Percentiles rank a stretch among this genome's conserved stretches.
Evolutionary conservation across 257 asterid species (phyloP).

Genomic region (Anisodus acutangulus): DNA sequence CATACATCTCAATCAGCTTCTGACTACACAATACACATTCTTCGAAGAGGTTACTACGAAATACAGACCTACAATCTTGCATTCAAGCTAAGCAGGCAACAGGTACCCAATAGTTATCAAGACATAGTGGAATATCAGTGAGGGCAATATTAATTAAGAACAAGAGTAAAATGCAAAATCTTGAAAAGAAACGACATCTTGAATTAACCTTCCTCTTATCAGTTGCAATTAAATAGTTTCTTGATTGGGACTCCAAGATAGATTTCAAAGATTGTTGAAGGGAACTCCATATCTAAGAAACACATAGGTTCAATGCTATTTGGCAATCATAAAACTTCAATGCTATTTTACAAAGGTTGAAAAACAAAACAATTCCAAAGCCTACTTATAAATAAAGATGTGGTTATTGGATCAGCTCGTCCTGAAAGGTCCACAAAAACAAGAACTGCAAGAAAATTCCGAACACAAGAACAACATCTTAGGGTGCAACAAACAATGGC

Average conservation of each 20-base stretch:
- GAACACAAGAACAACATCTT: slow-evolving; percentile 45
- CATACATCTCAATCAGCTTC: slow-evolving; percentile 55
- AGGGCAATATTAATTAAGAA: neutral
- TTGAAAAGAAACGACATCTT: neutral
- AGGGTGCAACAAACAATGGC: neutral
- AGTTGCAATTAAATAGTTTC: slow-evolving; percentile 62
- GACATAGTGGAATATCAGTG: neutral
- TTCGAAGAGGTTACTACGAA: slow-evolving; percentile 44
- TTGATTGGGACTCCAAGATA: slow-evolving; percentile 48
- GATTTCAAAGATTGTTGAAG: slow-evolving; percentile 63
- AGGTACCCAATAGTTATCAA: slow-evolving; percentile 50
- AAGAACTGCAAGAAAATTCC: neutral
- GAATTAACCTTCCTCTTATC: slow-evolving; percentile 65
- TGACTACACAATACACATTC: slow-evolving; percentile 52
- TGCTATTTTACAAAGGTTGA: neutral
- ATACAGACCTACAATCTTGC: slow-evolving; percentile 70
- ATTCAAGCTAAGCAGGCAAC: slow-evolving; percentile 62
- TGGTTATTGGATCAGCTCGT: neutral
- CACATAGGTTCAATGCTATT: neutral
- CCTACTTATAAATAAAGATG: neutral
- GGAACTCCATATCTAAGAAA: slow-evolving; percentile 52
- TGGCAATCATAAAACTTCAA: neutral
- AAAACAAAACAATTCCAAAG: neutral
- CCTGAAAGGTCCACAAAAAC: neutral
- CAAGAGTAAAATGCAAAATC: neutral